Percentiles rank a stretch among this genome's conserved stretches.
These are phyloP conservation scores for Phytophthora cryptogea DNA, from an alignment of 352 stramenopile genomes.

Conservation along the genomic window DNA sequence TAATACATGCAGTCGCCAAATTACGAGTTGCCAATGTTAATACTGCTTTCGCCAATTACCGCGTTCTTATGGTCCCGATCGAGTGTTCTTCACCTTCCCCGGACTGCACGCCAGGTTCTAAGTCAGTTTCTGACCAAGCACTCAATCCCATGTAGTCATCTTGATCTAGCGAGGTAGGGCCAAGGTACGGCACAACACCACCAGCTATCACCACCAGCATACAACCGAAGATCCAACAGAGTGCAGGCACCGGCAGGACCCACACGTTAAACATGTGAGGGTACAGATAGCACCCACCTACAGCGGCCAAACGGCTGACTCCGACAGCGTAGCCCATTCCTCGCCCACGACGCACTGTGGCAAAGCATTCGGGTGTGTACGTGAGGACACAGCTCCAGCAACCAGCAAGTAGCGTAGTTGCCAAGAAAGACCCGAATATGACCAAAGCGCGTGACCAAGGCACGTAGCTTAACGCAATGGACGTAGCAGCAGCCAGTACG, in stretches of 20 bases:
- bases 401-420: slow-evolving; percentile 17
- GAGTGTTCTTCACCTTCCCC: not conserved
- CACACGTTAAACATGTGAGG: slow-evolving; percentile 35
- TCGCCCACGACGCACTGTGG: slow-evolving; percentile 14
- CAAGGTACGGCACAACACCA: slow-evolving; percentile 2
- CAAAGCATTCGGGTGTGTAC: slow-evolving; percentile 17
- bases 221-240: slow-evolving; percentile 26
- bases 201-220: slow-evolving; percentile 8
- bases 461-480: slow-evolving; percentile 20
- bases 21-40: no score
- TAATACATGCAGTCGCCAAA: no score
- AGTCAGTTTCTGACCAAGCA: not conserved
- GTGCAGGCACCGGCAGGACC: slow-evolving; percentile 19
- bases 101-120: not conserved
- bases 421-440: slow-evolving; percentile 6
- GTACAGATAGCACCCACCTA: slow-evolving; percentile 22
- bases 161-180: not conserved
- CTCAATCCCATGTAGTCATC: not conserved
- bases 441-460: slow-evolving; percentile 11
- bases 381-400: slow-evolving; percentile 29
- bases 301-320: slow-evolving; percentile 19
- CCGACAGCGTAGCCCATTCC: slow-evolving; percentile 26
- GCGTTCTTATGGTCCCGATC: not conserved
- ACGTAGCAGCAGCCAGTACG: slow-evolving; percentile 1
- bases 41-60: no score